Evolutionary conservation across 75 land plant species (phyloP), one percentile per base, ranked within the genome.

Genomic region (Isoetes taiwanensis): DNA sequence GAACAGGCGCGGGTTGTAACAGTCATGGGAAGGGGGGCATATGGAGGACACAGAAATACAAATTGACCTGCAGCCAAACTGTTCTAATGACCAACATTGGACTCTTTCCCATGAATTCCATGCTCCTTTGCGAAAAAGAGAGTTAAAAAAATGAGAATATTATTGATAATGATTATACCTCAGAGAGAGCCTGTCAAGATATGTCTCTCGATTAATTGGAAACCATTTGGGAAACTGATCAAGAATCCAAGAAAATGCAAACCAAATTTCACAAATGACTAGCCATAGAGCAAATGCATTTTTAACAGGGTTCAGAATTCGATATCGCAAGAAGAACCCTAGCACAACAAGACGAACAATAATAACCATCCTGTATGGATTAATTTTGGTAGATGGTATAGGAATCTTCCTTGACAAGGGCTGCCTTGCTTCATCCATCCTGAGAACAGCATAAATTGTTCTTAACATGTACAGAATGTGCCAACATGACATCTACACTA

Each of bases 221-320:
- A 78, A 62, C 89, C 89, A 85, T 43, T 85, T 85, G 0, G 86
- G 89, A 52, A 85, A 85, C 62, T 85, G 89, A 73, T 85, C 89
- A 56, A 85, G 39, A 52, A 85, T 82, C 89, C 89, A 85, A 3
- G 89, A 85, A 30, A 85, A 68, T 16, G 89, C 89, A 72, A 82
- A 82, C 88, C 88, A 84, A 24, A 84, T 72, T 72, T 84, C 88
- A 72, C 88, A 84, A 30, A 84, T 70, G 28, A 85, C 86, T 28
- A 85, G 28, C 89, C 89, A 85, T 32, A 85, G 58, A 43, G 78
- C 56, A 68, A 58, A 82, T n/a, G 89, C 89, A 71, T 78, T 70
- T 6, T 14, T 19, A 3, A 81, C 89, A 34, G 89, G 89, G 61
- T 85, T 82, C 27, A 78, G 85, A 28, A 85, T 61, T 16, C 89